Base-by-base conservation (phyloP, 2,329 filamentous ascomycete species). In the Dichotomopilus funicola region DNA sequence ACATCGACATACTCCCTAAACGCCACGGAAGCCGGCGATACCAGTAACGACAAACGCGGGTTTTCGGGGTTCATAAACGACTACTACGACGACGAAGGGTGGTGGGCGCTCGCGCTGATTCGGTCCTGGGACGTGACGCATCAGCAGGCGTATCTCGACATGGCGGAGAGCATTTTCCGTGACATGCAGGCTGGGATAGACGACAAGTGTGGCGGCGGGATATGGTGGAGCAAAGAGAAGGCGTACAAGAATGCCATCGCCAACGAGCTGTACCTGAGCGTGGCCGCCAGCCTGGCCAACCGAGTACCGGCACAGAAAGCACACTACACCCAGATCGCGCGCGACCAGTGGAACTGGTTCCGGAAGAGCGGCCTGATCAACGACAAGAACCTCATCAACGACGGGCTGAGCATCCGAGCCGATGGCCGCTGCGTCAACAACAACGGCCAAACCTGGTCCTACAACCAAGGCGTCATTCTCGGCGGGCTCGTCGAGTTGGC, bases 61-160 rank as follows among this genome's bases (percentile, higher is more conserved):
- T 75, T 71, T 60, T 64, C 71, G 19, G 70, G 72, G 42, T 83
- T 81, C 66, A 66, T 80, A 49, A 79, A 83, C 62, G 72, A 76
- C 44, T 83, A 72, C 61, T 83, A 82, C 62, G 81, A 85, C 62
- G 81, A 85, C 64, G 78, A 82, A 66, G 76, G 81, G 37, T 85
- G 81, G 81, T 85, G 82, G 82, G 81, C 76, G 2, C 71, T 84
- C 51, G 81, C 75, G 11, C 77, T 78, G 73, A 78, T 84, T 56
- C 73, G 76, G 42, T 72, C 75, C 5, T 80, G 75, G 63, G 81
- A 83, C 65, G 66, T 78, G 9, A 79, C 73, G 3, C 68, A 70
- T 8, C 67, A 78, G 13, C 49, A 63, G 6, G 68, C 68, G 40
- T 83, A 81, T 62, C 74, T 83, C 10, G 62, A 75, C 52, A 73